Conservation (phyloP, 257 asterid species). For the Coffea canephora region DNA sequence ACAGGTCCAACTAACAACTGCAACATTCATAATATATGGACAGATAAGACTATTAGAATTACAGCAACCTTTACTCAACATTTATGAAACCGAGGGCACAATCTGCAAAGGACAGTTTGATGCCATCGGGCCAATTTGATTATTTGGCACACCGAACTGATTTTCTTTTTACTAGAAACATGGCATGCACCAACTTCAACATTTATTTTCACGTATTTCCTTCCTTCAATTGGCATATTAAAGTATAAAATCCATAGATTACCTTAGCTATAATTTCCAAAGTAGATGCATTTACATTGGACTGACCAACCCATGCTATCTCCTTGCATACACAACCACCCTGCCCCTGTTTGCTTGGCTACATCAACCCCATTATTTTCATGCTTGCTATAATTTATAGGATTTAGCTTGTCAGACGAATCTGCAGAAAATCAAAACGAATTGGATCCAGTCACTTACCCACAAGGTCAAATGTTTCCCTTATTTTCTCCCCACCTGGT, state of each 20-base stretch:
- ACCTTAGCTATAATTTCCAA: neutral
- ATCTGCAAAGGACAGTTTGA: neutral
- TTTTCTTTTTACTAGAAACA: neutral
- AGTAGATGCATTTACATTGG: neutral
- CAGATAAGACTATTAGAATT: neutral
- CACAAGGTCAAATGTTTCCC: no score
- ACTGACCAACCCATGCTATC: no score
- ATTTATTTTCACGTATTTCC: neutral
- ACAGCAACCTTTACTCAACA: neutral
- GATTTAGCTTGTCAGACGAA: no score
- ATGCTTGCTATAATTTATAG: no score
- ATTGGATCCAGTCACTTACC: no score
- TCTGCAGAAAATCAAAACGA: no score
- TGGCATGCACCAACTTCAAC: neutral
- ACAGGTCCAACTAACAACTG: slow-evolving; percentile 86
- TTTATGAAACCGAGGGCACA: neutral
- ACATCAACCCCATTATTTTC: no score
- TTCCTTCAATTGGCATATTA: neutral
- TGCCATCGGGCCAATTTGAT: neutral
- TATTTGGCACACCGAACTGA: neutral
- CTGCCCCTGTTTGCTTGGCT: no score
- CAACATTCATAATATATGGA: slow-evolving; percentile 21
- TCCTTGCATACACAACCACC: no score
- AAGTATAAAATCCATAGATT: neutral
- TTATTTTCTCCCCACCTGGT: no score